Percentiles rank a stretch among this genome's conserved stretches.
These are phyloP conservation scores for Aspergillus melleus DNA, from an alignment of 2,329 filamentous ascomycete species.

Conservation along the genomic window DNA sequence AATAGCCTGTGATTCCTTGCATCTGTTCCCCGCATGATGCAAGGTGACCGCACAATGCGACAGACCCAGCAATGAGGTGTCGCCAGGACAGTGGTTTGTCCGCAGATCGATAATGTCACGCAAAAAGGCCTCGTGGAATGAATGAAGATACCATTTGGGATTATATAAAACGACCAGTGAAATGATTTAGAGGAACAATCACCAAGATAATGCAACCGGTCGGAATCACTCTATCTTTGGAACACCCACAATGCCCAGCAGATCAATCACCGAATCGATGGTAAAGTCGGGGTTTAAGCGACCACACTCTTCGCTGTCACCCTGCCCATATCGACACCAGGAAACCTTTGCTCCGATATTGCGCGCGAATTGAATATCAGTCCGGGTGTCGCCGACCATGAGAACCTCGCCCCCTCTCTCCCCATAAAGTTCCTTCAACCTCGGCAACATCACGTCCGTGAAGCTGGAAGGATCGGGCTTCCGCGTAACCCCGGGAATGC, in stretches of 20 bases:
- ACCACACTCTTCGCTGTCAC: conserved; percentile 12
- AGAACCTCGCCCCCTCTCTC: conserved; percentile 1
- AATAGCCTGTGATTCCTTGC: no score
- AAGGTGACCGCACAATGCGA: no score
- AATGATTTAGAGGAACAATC: no score
- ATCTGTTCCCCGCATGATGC: no score
- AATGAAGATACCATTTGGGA: no score
- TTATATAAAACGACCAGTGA: no score
- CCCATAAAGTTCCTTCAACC: conserved; percentile 9
- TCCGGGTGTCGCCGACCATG: conserved; percentile 17
- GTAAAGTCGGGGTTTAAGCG: conserved; percentile 11
- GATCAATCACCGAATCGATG: conserved; percentile 10
- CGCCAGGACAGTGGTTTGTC: no score
- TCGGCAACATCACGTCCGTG: conserved; percentile 16
- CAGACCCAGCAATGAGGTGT: no score
- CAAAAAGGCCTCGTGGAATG: no score
- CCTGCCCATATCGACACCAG: conserved; percentile 21
- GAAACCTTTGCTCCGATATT: conserved; percentile 10
- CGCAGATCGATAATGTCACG: no score
- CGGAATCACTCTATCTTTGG: no score
- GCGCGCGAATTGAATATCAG: conserved; percentile 15
- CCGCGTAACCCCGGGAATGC: conserved; percentile 1
- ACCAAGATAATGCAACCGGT: no score
- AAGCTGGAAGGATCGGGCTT: conserved; percentile 16
- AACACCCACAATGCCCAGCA: background rate